Evolutionary conservation across 2,329 filamentous ascomycete species (phyloP).

Genomic region (Pseudogymnoascus sp.): DNA sequence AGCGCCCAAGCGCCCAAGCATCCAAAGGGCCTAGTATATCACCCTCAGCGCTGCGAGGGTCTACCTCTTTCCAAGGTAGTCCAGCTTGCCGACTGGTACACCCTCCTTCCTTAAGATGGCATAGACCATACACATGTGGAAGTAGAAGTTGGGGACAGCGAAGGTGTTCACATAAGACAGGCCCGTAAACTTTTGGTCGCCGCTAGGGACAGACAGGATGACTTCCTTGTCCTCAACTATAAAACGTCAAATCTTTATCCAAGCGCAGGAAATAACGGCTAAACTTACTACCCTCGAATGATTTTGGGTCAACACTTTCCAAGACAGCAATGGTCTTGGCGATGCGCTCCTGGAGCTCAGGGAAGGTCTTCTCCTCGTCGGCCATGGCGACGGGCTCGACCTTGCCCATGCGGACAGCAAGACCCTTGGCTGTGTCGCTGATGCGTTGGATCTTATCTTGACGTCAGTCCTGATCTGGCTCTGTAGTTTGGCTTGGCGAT

Average conservation of each 20-base stretch:
- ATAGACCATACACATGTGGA: conserved; percentile 53
- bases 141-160: conserved; percentile 53
- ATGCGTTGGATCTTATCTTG: conserved; percentile 29
- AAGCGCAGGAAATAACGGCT: not conserved
- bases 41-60: not conserved
- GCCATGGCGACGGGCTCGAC: conserved; percentile 26
- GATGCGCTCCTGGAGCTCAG: conserved; percentile 39
- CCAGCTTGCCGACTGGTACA: conserved; percentile 51
- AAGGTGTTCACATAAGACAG: conserved; percentile 40
- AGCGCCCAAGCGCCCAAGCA: not conserved
- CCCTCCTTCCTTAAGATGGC: conserved; percentile 52
- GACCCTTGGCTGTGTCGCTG: conserved; percentile 34
- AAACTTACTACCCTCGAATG: conserved; percentile 31
- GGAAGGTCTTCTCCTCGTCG: conserved; percentile 40
- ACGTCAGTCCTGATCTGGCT: not conserved
- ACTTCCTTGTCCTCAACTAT: conserved; percentile 31
- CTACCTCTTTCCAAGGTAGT: conserved; percentile 35
- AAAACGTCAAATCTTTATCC: not conserved
- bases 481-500: not conserved
- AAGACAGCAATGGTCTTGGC: conserved; percentile 38
- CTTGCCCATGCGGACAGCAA: conserved; percentile 31
- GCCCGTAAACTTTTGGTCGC: conserved; percentile 33
- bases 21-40: not conserved
- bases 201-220: conserved; percentile 25
- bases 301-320: conserved; percentile 33